A percentile compares a stretch with the other conserved stretches of the same genome.
phyloP scores from a whole-genome alignment of 495 filamentous ascomycete species.

The Margaritispora aquatica region DNA sequence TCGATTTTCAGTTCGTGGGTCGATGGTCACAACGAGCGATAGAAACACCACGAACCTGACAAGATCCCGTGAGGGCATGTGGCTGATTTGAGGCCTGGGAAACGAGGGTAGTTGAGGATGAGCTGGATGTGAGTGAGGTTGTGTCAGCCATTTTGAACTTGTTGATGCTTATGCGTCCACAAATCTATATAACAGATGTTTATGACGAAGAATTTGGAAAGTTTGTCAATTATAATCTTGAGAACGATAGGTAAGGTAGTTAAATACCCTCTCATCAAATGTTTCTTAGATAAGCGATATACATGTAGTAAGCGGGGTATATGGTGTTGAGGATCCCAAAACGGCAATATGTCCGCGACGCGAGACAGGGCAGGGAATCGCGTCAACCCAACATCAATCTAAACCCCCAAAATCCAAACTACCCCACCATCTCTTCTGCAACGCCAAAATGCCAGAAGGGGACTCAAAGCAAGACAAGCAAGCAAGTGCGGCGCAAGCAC shows the following conservation, averaged over 20 bases:
- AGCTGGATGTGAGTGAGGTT: background rate
- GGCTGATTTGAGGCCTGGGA: too few relatives aligned
- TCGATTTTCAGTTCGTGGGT: too few relatives aligned
- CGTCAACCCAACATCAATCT: background rate
- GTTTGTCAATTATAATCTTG: too few relatives aligned
- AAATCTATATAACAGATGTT: too few relatives aligned
- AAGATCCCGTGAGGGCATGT: too few relatives aligned
- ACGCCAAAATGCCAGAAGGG: constrained; percentile 16
- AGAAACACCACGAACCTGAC: too few relatives aligned
- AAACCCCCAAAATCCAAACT: background rate
- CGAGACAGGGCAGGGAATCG: background rate
- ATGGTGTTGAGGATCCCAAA: background rate
- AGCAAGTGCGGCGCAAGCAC: constrained; percentile 42
- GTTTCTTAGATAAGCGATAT: too few relatives aligned
- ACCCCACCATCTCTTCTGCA: background rate
- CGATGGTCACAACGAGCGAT: too few relatives aligned
- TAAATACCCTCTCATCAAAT: too few relatives aligned
- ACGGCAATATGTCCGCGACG: background rate
- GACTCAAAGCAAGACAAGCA: constrained; percentile 17
- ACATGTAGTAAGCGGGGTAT: background rate
- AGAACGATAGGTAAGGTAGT: too few relatives aligned
- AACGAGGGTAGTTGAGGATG: background rate
- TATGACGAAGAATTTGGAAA: too few relatives aligned
- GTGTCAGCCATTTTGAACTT: background rate
- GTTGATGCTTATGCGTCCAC: background rate